Evolutionary conservation across 2,329 filamentous ascomycete genomes (phyloP), one percentile per base, ranked within the genome.

Genomic region (Colletotrichum truncatum): DNA sequence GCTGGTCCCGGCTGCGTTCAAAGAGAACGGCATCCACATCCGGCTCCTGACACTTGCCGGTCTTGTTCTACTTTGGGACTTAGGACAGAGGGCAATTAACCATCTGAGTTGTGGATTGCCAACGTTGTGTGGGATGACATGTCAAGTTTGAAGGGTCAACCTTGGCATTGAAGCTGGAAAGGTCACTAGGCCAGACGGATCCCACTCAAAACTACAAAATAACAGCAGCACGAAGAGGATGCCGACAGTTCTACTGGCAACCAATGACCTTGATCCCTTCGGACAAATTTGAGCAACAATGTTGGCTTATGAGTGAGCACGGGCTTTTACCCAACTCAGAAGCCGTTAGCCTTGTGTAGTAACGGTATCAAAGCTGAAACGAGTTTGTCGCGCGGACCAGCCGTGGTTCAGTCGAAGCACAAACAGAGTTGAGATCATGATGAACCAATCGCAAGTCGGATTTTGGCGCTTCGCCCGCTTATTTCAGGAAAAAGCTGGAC

Each of bases 331-430:
- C 34, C 36, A 45, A 16, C 21, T 10, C 4, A 14, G 28, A 32
- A 16, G 34, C 21, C 25, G 12, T 10, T 55, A 23, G 11, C 11
- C 26, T 48, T 2, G 11, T 43, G 30, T 62, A 23, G 23, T 55
- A 26, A 18, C 34, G 14, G 43, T 56, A 56, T 63, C 57, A 66
- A 26, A 66, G 43, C 57, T 63, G 63, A 66, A 66, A 66, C 63
- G 43, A 26, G 26, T 45, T n/a, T 36, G 23, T 32, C 30, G 49
- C 57, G 49, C 49, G 49, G 39, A 45, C 49, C 36, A 34, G 28
- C 57, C 51, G 36, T 41, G 14, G 51, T 55, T 63, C 62, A 56
- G 57, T 56, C 36, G 63, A 66, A 66, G 56, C 63, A 12, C 43
- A 28, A 45, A 65, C 34, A 56, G 28, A 56, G 43, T 51, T 56